A percentile compares a stretch with the other conserved stretches of the same genome.
Conservation (phyloP, 179 eudicot species). For the Beta macrorhiza region DNA sequence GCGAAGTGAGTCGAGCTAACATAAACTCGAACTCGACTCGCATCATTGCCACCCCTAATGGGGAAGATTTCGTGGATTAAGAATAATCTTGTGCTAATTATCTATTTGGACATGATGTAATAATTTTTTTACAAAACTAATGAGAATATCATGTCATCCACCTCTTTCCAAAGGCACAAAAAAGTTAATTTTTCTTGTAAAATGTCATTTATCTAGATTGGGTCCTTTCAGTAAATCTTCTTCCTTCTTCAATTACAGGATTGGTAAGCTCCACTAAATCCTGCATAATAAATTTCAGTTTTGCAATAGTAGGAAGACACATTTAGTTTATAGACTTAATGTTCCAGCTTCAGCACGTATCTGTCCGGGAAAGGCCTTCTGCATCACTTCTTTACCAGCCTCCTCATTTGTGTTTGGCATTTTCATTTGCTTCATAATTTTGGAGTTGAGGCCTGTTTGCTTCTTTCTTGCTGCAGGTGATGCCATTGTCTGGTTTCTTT, state of each 20-base stretch:
- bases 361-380: not conserved
- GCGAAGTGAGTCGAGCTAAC: too few species aligned
- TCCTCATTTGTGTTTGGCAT: not conserved
- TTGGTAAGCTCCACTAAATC: not conserved
- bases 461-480: conserved; percentile 48
- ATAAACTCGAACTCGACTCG: too few species aligned
- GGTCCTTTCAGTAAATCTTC: not conserved
- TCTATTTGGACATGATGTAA: too few species aligned
- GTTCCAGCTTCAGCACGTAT: not conserved
- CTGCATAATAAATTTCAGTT: not conserved
- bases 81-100: too few species aligned
- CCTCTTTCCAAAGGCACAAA: too few species aligned
- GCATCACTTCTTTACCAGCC: not conserved
- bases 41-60: too few species aligned
- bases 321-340: too few species aligned
- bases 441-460: not conserved
- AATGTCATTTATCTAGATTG: not conserved
- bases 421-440: not conserved
- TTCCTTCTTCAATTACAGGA: not conserved
- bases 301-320: not conserved
- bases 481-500: conserved; percentile 72
- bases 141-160: too few species aligned
- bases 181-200: not conserved
- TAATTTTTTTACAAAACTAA: too few species aligned
- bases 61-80: too few species aligned